Conservation (phyloP, 768 basidiomycete genomes). For the Phanerochaete sordida region DNA sequence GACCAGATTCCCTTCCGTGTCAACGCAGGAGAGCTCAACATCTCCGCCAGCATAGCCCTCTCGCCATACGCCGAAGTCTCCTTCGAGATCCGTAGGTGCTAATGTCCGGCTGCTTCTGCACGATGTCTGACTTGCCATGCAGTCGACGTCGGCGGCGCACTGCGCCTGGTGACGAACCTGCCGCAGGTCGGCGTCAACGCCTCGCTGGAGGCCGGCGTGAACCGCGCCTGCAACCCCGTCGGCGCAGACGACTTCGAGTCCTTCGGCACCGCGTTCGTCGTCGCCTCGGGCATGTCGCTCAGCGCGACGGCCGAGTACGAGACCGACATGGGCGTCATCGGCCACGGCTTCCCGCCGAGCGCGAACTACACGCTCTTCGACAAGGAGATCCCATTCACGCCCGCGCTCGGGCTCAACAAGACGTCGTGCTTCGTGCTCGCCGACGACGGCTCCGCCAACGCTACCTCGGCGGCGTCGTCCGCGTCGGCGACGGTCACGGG, state of each 20-base stretch:
- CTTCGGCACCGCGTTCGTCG: slow-evolving; percentile 5
- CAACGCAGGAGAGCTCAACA: slow-evolving; percentile 5
- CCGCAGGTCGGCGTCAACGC: slow-evolving; percentile 4
- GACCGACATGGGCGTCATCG: neutral
- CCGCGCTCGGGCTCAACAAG: neutral
- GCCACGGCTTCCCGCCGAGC: neutral
- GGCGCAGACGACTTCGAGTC: slow-evolving; percentile 11
- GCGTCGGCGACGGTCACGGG: neutral
- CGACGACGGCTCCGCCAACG: neutral
- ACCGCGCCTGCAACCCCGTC: slow-evolving; percentile 4
- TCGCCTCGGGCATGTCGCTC: neutral
- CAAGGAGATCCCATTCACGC: neutral
- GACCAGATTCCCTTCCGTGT: slow-evolving; percentile 7
- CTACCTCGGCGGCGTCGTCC: too few relatives aligned
- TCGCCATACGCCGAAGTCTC: slow-evolving; percentile 4
- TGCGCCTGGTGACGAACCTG: neutral
- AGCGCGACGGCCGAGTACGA: neutral
- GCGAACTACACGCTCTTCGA: neutral
- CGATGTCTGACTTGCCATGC: neutral
- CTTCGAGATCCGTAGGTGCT: slow-evolving; percentile 2
- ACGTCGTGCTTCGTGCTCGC: slow-evolving; percentile 2
- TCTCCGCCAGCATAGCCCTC: neutral
- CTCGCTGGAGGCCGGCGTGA: neutral
- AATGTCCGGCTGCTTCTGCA: neutral
- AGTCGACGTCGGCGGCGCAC: neutral